Percentiles rank a stretch among this genome's conserved stretches.
Evolutionary conservation across 202 grass and related monocot species (phyloP).

Genomic region (Zizania palustris): DNA sequence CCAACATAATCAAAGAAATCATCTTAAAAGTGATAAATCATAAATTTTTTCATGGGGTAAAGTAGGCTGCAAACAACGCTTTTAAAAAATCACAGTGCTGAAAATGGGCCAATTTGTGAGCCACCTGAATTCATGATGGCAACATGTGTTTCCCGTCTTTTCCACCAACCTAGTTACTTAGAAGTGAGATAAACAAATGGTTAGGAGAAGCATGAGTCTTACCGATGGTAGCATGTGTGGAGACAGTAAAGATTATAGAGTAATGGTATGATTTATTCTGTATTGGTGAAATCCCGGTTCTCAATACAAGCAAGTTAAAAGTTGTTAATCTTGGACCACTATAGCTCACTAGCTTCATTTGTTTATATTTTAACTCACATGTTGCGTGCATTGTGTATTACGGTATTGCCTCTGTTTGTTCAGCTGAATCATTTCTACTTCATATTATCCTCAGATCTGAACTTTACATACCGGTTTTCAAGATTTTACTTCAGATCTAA

Average conservation of each 20-base stretch:
- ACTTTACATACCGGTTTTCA: constrained; percentile 1
- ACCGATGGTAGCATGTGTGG: constrained; percentile 13
- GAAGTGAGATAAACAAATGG: constrained; percentile 3
- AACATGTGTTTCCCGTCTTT: not conserved
- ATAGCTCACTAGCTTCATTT: constrained; percentile 22
- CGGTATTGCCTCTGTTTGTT: not conserved
- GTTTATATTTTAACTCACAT: constrained; percentile 34
- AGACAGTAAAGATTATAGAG: constrained; percentile 5
- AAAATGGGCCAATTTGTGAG: not conserved
- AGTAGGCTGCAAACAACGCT: too few species aligned
- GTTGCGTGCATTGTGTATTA: constrained; percentile 40
- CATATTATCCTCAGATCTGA: constrained; percentile 11
- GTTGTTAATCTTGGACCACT: constrained; percentile 29
- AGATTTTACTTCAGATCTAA: constrained; percentile 33
- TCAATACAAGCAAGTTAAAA: not conserved
- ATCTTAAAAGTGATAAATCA: too few species aligned
- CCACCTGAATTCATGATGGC: not conserved
- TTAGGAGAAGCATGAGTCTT: not conserved
- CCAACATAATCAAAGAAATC: too few species aligned
- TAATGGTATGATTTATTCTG: not conserved
- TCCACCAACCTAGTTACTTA: not conserved
- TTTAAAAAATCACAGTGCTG: too few species aligned
- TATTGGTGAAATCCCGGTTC: constrained; percentile 7
- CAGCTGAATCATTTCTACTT: not conserved
- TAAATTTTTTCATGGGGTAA: too few species aligned